Percentiles rank a stretch among this genome's conserved stretches.
These are phyloP conservation scores for Globisporangium nunn DNA, from an alignment of 352 stramenopile genomes.

Conservation along the genomic window DNA sequence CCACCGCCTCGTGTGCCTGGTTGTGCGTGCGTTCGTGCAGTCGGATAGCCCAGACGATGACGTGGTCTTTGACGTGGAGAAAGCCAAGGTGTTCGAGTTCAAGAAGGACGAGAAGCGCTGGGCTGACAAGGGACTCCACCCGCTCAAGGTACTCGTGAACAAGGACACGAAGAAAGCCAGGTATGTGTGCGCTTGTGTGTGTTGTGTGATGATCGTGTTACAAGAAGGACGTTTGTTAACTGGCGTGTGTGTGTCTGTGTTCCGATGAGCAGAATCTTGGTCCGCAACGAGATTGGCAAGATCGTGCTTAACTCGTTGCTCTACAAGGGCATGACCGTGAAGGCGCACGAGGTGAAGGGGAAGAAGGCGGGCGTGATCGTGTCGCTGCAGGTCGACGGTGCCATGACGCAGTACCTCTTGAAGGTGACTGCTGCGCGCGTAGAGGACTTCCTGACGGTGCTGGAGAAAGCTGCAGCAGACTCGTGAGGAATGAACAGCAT, in stretches of 20 bases:
- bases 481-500: background rate
- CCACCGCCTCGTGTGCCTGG: background rate
- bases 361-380: constrained; percentile 72
- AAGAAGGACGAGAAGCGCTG: constrained; percentile 86
- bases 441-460: constrained; percentile 46
- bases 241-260: constrained; percentile 1
- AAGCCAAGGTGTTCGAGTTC: constrained; percentile 80
- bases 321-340: constrained; percentile 72
- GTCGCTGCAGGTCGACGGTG: constrained; percentile 49
- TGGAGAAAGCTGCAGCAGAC: constrained; percentile 27
- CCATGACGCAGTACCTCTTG: constrained; percentile 63
- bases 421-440: constrained; percentile 67
- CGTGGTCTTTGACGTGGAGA: constrained; percentile 65
- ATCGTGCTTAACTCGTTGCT: constrained; percentile 78
- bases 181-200: constrained; percentile 16
- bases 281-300: constrained; percentile 84
- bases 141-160: constrained; percentile 72
- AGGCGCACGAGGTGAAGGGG: constrained; percentile 58
- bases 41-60: constrained; percentile 65
- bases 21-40: constrained; percentile 17
- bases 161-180: constrained; percentile 60
- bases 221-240: no score
- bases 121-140: constrained; percentile 80
- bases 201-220: background rate
- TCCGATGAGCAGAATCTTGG: constrained; percentile 40